Evolutionary conservation across 2,329 filamentous ascomycete genomes (phyloP).

Genomic region (Claviceps purpurea): DNA sequence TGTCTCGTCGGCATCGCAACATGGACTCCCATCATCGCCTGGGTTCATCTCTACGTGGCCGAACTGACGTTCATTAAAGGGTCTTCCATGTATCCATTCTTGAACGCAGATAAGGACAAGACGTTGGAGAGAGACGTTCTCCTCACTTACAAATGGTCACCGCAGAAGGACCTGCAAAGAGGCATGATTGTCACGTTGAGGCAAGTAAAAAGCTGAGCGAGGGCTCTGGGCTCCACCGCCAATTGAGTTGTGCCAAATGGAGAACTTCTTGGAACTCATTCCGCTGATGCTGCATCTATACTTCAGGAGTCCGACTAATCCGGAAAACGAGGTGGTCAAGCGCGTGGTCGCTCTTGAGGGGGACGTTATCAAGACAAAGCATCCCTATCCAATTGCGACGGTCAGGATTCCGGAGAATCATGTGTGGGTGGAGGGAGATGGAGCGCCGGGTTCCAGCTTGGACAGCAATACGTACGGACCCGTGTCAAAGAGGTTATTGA

Average conservation of each 20-base stretch:
- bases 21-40: slow-evolving; percentile 49
- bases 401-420: slow-evolving; percentile 67
- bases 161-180: slow-evolving; percentile 43
- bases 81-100: slow-evolving; percentile 62
- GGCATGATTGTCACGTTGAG: slow-evolving; percentile 66
- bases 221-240: no score
- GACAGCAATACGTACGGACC: slow-evolving; percentile 92
- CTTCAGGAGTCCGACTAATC: slow-evolving; percentile 54
- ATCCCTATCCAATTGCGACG: slow-evolving; percentile 41
- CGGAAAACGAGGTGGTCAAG: slow-evolving; percentile 63
- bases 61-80: slow-evolving; percentile 45
- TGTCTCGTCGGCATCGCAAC: slow-evolving; percentile 40
- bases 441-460: slow-evolving; percentile 50
- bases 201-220: slow-evolving; percentile 21
- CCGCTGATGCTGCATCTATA: neutral
- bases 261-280: neutral
- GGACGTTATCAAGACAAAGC: slow-evolving; percentile 56
- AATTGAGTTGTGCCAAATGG: no score
- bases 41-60: slow-evolving; percentile 47
- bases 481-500: slow-evolving; percentile 60
- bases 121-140: slow-evolving; percentile 41
- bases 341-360: slow-evolving; percentile 70
- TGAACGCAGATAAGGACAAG: slow-evolving; percentile 53
- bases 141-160: slow-evolving; percentile 44
- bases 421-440: slow-evolving; percentile 93